phyloP scores from a whole-genome alignment of 768 basidiomycete species.

The Nidularia pulvinata region DNA sequence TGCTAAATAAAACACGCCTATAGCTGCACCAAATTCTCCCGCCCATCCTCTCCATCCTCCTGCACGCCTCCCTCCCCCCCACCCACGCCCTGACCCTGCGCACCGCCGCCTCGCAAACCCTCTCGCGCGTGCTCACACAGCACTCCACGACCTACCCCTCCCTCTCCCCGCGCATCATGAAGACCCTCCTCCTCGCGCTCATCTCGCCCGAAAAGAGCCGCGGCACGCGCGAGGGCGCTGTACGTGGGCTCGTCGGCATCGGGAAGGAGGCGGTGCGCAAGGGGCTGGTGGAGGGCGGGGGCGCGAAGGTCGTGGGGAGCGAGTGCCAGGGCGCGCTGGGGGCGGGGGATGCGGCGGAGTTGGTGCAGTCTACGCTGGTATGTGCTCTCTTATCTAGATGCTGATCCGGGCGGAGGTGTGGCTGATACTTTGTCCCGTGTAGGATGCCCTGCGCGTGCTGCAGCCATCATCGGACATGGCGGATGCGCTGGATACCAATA shows the following conservation, averaged over 20 bases:
- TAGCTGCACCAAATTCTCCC: conserved; percentile 97
- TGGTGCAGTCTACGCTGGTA: conserved; percentile 68
- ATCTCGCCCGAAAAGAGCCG: conserved; percentile 69
- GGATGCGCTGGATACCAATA: conserved; percentile 49
- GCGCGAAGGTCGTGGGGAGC: conserved; percentile 71
- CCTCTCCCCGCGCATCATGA: conserved; percentile 87
- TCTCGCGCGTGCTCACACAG: conserved; percentile 78
- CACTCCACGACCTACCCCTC: conserved; percentile 91
- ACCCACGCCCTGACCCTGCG: conserved; percentile 74
- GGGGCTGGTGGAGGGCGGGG: conserved; percentile 80
- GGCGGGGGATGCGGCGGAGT: conserved; percentile 31
- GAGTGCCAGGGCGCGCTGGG: conserved; percentile 46
- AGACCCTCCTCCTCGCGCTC: conserved; percentile 88
- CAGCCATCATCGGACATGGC: conserved; percentile 58
- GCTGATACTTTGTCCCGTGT: background rate
- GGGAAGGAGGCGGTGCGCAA: conserved; percentile 86
- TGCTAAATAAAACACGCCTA: conserved; percentile 1
- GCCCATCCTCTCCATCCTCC: conserved; percentile 86
- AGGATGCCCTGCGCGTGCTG: conserved; percentile 67
- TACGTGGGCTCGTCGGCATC: conserved; percentile 83
- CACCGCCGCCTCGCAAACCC: conserved; percentile 78
- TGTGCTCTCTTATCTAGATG: conserved; percentile 9
- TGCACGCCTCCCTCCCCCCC: conserved; percentile 83
- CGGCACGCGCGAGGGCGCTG: conserved; percentile 88
- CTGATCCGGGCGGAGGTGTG: background rate